A percentile compares a stretch with the other conserved stretches of the same genome.
Conservation (phyloP, 495 filamentous ascomycete genomes). For the Bacidia gigantensis region DNA sequence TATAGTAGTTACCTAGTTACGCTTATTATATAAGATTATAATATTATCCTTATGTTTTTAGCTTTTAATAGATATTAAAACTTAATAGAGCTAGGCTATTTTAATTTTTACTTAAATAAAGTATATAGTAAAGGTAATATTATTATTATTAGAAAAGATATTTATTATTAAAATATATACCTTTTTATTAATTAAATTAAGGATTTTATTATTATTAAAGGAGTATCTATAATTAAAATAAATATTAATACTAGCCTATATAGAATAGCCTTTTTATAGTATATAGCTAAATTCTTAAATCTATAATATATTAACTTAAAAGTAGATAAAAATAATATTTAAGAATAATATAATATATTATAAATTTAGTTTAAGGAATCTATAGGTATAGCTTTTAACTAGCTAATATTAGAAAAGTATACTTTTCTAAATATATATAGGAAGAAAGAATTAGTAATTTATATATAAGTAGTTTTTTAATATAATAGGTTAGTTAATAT, state of each 20-base stretch:
- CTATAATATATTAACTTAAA: neutral
- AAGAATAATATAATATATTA: neutral
- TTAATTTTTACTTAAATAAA: neutral
- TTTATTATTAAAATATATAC: neutral
- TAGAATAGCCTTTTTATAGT: neutral
- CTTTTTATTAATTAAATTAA: neutral
- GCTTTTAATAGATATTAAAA: too few species aligned
- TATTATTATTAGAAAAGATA: neutral
- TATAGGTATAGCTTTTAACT: neutral
- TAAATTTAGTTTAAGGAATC: neutral
- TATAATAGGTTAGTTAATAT: conserved; percentile 6
- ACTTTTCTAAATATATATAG: conserved; percentile 1
- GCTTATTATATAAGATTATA: too few species aligned
- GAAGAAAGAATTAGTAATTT: neutral
- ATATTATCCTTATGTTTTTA: too few species aligned
- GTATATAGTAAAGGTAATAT: neutral
- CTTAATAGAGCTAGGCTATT: neutral
- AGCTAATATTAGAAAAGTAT: conserved; percentile 5
- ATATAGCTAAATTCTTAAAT: neutral
- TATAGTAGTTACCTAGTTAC: too few species aligned
- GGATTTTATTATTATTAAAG: neutral
- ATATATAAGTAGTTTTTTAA: conserved; percentile 4
- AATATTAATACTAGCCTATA: neutral
- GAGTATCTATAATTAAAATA: too few species aligned
- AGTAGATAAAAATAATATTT: neutral